Conservation (phyloP, 139 green algal genomes). For the Zygnema cylindricum region DNA sequence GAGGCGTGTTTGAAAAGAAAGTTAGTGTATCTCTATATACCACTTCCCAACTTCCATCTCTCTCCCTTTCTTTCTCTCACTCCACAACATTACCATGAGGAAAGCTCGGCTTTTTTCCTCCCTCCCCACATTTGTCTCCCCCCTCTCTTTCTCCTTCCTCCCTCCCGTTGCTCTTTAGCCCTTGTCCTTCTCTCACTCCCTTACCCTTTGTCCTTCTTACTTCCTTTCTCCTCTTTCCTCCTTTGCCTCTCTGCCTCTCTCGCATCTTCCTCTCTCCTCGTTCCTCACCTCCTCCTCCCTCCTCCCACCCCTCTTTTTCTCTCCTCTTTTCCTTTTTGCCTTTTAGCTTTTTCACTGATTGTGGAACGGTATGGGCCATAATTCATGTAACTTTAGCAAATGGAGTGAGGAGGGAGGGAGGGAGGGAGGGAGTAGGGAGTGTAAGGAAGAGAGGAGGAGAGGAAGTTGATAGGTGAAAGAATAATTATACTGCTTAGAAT, state of each 20-base stretch:
- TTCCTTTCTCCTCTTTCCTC: neutral
- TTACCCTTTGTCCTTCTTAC: neutral
- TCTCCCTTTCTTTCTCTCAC: neutral
- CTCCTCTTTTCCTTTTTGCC: neutral
- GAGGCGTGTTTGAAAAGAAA: neutral
- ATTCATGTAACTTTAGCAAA: too few species aligned
- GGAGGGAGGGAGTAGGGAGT: too few species aligned
- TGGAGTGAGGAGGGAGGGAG: too few species aligned
- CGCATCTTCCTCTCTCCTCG: neutral
- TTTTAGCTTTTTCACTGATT: neutral
- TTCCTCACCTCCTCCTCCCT: neutral
- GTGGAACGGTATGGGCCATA: too few species aligned
- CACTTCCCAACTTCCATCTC: neutral
- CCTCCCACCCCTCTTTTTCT: neutral
- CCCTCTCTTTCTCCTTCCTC: neutral
- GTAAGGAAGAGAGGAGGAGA: too few species aligned
- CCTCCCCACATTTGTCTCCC: neutral
- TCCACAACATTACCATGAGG: neutral
- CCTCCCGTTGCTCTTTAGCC: neutral
- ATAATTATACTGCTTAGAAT: too few species aligned
- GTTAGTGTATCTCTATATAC: neutral
- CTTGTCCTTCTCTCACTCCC: neutral
- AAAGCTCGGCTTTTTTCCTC: too few species aligned
- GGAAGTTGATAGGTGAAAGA: too few species aligned
- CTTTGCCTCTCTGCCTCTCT: neutral